Conservation (phyloP, 1,284 basidiomycete species). For the Cystobasidiaceae sp. region DNA sequence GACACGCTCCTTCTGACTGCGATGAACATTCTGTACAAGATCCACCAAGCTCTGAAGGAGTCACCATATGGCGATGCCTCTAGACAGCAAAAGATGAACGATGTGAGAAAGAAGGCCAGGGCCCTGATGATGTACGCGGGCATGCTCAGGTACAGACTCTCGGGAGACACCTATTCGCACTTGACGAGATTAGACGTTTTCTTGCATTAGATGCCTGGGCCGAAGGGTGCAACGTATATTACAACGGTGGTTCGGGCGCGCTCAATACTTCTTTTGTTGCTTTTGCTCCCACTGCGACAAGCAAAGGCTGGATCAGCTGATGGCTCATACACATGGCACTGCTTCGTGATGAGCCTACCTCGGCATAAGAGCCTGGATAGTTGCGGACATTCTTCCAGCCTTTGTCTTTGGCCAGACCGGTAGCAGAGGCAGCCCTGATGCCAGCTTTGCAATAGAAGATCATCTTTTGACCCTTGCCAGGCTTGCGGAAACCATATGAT, state of each 20-base stretch:
- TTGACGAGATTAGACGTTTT: slow-evolving; percentile 48
- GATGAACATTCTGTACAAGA: slow-evolving; percentile 85
- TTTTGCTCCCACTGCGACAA: neutral
- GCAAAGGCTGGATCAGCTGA: neutral
- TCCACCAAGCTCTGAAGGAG: slow-evolving; percentile 71
- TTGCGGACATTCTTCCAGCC: slow-evolving; percentile 79
- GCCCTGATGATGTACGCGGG: slow-evolving; percentile 78
- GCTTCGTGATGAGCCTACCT: slow-evolving; percentile 47
- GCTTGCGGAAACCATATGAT: slow-evolving; percentile 78
- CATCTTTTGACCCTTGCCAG: slow-evolving; percentile 66
- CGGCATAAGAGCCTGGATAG: slow-evolving; percentile 87
- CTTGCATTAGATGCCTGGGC: slow-evolving; percentile 31
- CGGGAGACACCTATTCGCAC: slow-evolving; percentile 85
- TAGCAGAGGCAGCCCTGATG: slow-evolving; percentile 72
- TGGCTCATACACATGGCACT: neutral
- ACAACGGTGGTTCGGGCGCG: neutral
- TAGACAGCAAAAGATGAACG: slow-evolving; percentile 61
- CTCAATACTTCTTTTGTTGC: neutral
- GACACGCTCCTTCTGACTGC: slow-evolving; percentile 81
- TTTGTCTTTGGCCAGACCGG: slow-evolving; percentile 69
- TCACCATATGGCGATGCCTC: slow-evolving; percentile 65
- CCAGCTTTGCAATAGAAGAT: slow-evolving; percentile 94
- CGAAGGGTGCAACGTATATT: neutral
- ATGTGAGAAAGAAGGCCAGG: slow-evolving; percentile 47
- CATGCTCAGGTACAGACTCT: slow-evolving; percentile 73